A percentile compares a stretch with the other conserved stretches of the same genome.
These are phyloP conservation scores for Thymus quinquecostatus DNA, from an alignment of 257 asterid genomes.

Conservation along the genomic window DNA sequence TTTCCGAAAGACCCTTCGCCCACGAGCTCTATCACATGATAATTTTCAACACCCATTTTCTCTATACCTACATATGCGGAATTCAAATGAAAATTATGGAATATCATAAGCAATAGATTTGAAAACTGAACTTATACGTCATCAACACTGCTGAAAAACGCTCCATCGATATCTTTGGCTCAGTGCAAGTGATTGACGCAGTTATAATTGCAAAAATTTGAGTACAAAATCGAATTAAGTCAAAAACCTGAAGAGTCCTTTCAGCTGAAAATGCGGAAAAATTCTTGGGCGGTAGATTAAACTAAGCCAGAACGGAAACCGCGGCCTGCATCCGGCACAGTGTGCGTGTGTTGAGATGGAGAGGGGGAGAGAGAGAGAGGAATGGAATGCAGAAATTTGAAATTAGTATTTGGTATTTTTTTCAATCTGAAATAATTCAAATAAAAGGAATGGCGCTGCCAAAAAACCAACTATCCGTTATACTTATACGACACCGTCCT, in stretches of 20 bases:
- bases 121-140: constrained; percentile 5
- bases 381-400: constrained; percentile 14
- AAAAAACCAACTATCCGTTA: constrained; percentile 1
- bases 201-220: not conserved
- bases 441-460: constrained; percentile 27
- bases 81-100: constrained; percentile 6
- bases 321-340: not conserved
- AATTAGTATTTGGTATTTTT: constrained; percentile 2
- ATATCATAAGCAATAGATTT: not conserved
- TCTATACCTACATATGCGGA: constrained; percentile 24
- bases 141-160: constrained; percentile 12
- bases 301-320: constrained; percentile 13
- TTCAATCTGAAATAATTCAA: constrained; percentile 36
- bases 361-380: constrained; percentile 16
- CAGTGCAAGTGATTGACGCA: constrained; percentile 4
- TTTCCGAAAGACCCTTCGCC: constrained; percentile 99
- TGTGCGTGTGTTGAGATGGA: not conserved
- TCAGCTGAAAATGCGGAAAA: constrained; percentile 6
- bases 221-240: not conserved
- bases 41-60: constrained; percentile 80
- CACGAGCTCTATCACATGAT: constrained; percentile 92
- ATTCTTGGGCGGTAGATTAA: not conserved
- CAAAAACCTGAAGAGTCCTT: not conserved
- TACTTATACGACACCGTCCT: constrained; percentile 14
- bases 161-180: constrained; percentile 7